Base-by-base conservation (phyloP, 495 filamentous ascomycete species). In the Penicillium mononematosum region DNA sequence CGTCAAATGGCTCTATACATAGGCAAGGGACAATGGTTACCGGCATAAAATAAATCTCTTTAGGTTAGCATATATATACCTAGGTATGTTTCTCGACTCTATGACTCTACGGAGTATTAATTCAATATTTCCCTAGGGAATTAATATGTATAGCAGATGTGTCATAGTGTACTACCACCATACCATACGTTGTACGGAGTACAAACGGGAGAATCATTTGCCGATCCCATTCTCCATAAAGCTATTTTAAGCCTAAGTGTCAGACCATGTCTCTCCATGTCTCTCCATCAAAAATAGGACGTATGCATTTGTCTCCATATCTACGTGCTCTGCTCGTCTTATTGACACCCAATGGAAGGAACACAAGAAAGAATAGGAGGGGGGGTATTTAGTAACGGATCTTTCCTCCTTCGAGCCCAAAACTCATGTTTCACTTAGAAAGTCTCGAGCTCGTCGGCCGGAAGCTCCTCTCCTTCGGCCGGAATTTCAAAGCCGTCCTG, bases 401-500 rank as follows among this genome's bases (percentile, higher is more conserved):
- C 27, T 47, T 55, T 55, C 52, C 58, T 57, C 47, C 51, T 45
- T 49, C 39, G 31, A 32, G 51, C 47, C 49, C 41, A 32, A 17
- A 47, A 51, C 42, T 27, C 42, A 55, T 34, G 3, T 22, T 25
- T 25, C 60, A 38, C 57, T 70, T 66, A 82, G 56, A 82, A 82
- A 17, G 79, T 82, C 68, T 82, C 79, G 59, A 80, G 69, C 36
- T 83, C 78, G 31, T 78, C 74, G 25, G 56, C 61, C 48, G 52
- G 64, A 50, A 46, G 69, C 55, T 61, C 71, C 38, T 70, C 76
- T 29, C 61, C 70, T 34, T 71, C 76, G 8, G 69, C 70, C 0
- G 75, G 75, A 54, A 81, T 81, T 68, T 81, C 79, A 56, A 81
- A 81, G 61, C 78, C 78, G 58, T 82, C 79, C 79, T 82, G 55